A percentile compares a stretch with the other conserved stretches of the same genome.
Conservation (phyloP, 148 eudicot genomes). For the Chenopodium suecicum region DNA sequence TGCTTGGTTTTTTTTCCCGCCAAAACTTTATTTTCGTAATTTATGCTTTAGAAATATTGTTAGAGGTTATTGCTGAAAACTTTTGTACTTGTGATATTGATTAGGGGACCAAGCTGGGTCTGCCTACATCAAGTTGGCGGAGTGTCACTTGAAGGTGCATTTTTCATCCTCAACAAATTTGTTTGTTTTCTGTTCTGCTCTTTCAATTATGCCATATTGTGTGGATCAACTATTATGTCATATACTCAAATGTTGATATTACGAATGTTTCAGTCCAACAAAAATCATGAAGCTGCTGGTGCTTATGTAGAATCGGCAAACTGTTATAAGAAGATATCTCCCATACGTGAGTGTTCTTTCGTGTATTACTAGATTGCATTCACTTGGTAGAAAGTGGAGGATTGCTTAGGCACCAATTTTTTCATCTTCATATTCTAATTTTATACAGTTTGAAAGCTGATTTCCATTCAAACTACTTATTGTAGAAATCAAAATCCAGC, state of each 20-base stretch:
- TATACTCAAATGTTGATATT: neutral
- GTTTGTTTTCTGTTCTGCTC: no score
- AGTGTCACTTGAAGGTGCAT: conserved; percentile 38
- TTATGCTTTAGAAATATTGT: no score
- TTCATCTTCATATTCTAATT: neutral
- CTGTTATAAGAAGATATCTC: conserved; percentile 33
- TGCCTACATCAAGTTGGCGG: conserved; percentile 37
- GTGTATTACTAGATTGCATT: neutral
- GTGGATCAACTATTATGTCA: no score
- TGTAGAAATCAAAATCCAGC: no score
- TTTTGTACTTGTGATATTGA: conserved; percentile 5
- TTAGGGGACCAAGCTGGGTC: conserved; percentile 51
- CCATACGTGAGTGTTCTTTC: conserved; percentile 28
- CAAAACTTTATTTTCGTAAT: no score
- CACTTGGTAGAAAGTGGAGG: neutral
- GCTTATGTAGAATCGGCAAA: conserved; percentile 48
- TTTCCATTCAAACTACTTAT: no score
- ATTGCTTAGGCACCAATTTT: neutral
- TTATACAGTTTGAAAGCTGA: no score
- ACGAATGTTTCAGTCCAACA: conserved; percentile 23
- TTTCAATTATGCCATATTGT: no score
- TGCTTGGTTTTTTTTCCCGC: no score
- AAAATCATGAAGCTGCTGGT: conserved; percentile 39
- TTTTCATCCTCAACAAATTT: no score
- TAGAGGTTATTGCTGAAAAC: neutral